Percentiles rank a stretch among this genome's conserved stretches.
Evolutionary conservation across 768 basidiomycete genomes (phyloP).

Genomic region (Tubosaeta sp.): DNA sequence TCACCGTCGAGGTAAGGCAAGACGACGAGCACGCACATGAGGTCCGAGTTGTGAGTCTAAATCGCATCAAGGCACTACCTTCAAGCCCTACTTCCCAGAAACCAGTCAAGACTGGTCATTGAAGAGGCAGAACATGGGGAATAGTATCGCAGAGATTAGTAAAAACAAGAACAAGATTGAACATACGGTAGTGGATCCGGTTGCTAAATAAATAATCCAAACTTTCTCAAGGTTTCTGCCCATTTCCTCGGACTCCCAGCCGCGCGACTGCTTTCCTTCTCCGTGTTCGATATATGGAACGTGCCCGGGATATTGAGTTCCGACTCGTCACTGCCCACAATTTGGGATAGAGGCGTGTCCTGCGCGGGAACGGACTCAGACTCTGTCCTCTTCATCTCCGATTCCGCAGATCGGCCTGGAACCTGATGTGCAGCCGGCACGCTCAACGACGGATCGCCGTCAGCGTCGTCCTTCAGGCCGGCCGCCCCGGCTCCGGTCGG

Average conservation of each 20-base stretch:
- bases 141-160: background rate
- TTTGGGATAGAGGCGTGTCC: background rate
- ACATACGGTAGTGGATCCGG: background rate
- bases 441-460: background rate
- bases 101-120: too few species aligned
- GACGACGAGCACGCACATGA: conserved; percentile 2
- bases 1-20: background rate
- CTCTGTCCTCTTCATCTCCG: background rate
- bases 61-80: too few species aligned
- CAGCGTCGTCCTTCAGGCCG: conserved; percentile 11
- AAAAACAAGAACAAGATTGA: background rate
- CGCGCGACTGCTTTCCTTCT: conserved; percentile 1
- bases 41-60: background rate
- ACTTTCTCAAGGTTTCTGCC: conserved; percentile 18
- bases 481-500: conserved; percentile 17
- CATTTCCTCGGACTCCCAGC: conserved; percentile 10
- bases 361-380: background rate
- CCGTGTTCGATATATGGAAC: conserved; percentile 32
- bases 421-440: background rate
- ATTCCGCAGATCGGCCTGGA: conserved; percentile 1
- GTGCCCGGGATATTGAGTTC: conserved; percentile 50
- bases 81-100: too few species aligned
- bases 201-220: conserved; percentile 23
- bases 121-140: background rate
- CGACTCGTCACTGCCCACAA: conserved; percentile 24